Base-by-base conservation (phyloP, 495 filamentous ascomycete genomes). In the Astrothelium macrocarpum region DNA sequence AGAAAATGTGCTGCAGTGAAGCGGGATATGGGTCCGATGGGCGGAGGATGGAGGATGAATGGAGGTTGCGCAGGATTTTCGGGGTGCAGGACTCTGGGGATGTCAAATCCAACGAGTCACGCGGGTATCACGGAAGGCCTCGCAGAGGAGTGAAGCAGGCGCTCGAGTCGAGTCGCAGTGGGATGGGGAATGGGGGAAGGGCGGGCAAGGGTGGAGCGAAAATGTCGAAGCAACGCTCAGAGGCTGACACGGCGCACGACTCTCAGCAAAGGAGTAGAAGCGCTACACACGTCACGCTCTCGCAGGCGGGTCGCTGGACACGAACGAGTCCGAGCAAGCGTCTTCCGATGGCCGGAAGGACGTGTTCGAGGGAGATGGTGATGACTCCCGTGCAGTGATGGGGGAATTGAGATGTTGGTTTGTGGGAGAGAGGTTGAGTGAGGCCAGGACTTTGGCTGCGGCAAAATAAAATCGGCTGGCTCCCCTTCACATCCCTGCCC, bases 41-140 rank as follows among this genome's bases (percentile, higher is more conserved):
- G 42, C 23, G 16, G 66, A 23, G 66, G 23, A 18, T 11, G 14
- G 59, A n/a, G 42, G 10, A 43, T 10, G 10, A 1, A 14, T 60
- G 63, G 34, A 5, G 34, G 34, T 39, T 32, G 56, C 18, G 18
- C 29, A 59, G n/a, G n/a, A n/a, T n/a, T 59, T 29, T 26, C 29
- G 58, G 45, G 59, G 45, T 53, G 64, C 32, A 62, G 61, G n/a
- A 34, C 63, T 45, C 65, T 53, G 67, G 75, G 77, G 77, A 79
- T 81, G 64, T 80, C 80, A 74, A 79, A 80, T 77, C 71, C 76
- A 74, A 70, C 59, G 63, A 60, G 68, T 60, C 31, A 60, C 12
- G 11, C 45, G 29, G 63, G 60, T 64, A 63, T 64, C 61, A 31
- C 23, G 53, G 20, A 26, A 29, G 1, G 20, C 23, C 49, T 56